These are phyloP conservation scores for Phytomonas serpens DNA, from an alignment of 208 protist genomes.

Conservation along the genomic window DNA sequence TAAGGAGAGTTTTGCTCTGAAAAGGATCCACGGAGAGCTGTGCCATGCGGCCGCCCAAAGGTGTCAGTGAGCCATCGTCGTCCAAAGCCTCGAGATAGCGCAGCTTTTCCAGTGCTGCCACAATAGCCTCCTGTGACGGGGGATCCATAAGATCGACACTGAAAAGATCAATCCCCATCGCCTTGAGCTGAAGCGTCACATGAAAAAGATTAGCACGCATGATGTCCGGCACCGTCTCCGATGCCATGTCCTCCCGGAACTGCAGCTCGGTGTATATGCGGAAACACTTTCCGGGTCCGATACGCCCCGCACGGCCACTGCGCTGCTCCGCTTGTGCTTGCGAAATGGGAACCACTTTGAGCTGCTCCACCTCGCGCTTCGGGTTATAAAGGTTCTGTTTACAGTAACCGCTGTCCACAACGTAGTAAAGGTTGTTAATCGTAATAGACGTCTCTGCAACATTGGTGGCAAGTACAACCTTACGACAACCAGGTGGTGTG, in stretches of 20 bases:
- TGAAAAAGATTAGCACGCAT: slow-evolving; percentile 97
- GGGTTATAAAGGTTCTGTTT: slow-evolving; percentile 98
- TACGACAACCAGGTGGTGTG: slow-evolving; percentile 86
- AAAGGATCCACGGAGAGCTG: slow-evolving; percentile 98
- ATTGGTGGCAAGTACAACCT: slow-evolving; percentile 99
- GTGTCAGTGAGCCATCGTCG: slow-evolving; percentile 97
- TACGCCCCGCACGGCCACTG: slow-evolving; percentile 93
- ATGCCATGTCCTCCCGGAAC: slow-evolving; percentile 94
- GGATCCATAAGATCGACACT: slow-evolving; percentile 97
- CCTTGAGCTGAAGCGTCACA: slow-evolving; percentile 96
- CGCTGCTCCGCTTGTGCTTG: slow-evolving; percentile 96
- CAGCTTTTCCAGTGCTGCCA: slow-evolving; percentile 95
- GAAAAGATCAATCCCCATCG: slow-evolving; percentile 97
- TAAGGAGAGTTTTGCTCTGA: slow-evolving; percentile 97
- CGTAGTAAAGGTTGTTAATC: slow-evolving; percentile 98
- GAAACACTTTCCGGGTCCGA: slow-evolving; percentile 96
- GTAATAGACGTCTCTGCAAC: slow-evolving; percentile 99
- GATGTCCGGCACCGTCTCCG: slow-evolving; percentile 96
- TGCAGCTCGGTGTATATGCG: slow-evolving; percentile 96
- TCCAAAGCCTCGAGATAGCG: slow-evolving; percentile 97
- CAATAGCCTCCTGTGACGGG: slow-evolving; percentile 92
- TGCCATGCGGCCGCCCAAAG: slow-evolving; percentile 97
- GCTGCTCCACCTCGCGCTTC: slow-evolving; percentile 94
- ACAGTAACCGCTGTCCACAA: slow-evolving; percentile 96
- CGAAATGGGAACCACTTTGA: slow-evolving; percentile 96